Base-by-base conservation (phyloP, 345 rosid species). In the Gynandropsis gynandra region DNA sequence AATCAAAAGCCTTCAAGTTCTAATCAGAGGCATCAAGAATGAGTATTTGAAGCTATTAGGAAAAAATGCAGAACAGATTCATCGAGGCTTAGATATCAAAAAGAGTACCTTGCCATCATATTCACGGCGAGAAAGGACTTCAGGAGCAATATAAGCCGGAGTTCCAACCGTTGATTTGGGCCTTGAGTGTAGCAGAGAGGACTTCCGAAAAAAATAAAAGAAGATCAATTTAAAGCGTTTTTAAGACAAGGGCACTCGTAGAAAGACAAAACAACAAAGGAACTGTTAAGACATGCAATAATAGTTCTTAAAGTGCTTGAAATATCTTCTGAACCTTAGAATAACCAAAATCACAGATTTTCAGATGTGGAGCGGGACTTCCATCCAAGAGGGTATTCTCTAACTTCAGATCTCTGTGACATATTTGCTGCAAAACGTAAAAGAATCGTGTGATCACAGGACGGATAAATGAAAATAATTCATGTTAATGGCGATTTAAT, bases 61-160 rank as follows among this genome's bases (percentile, higher is more conserved):
- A 36, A 3, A 16, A 15, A 10, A 21, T 38, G 27, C 12, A 11
- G 43, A 15, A 56, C 13, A 29, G 13, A 45, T 31, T 29, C 4
- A 42, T 11, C 15, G 41, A 55, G 41, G 32, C 42, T 55, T 4
- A 20, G n/a, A 33, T 13, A 14, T 21, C 19, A 15, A 51, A 13
- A 29, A 50, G 50, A 34, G 42, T 59, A 85, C 94, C 86, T 85
- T 85, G 72, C 94, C 94, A 72, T 85, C 95, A 29, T 85, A 85
- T 67, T 85, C 95, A 62, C 82, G 72, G 18, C 84, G 65, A 32
- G 79, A 77, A 56, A 81, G 82, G 59, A 81, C 95, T 69, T 85
- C 95, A 1, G 95, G 95, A 33, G 95, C 89, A 63, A 85, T 81
- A 61, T 85, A 85, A 3, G 89, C 95, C 7, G 89, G 89, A 52